Evolutionary conservation across 345 rosid genomes (phyloP).

Genomic region (Tarenaya hassleriana): DNA sequence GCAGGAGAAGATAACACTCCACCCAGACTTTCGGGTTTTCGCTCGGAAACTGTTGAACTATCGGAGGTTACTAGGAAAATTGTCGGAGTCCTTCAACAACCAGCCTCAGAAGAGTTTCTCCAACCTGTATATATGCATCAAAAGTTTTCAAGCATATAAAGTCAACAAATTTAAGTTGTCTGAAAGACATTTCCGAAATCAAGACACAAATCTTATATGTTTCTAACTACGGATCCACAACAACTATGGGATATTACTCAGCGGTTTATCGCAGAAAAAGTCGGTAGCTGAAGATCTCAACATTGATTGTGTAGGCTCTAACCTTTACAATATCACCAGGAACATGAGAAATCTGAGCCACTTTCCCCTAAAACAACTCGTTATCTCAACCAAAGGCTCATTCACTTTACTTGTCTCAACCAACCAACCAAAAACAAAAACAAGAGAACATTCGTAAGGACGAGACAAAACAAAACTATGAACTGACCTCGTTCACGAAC

Average conservation of each 20-base stretch:
- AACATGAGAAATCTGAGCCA: slow-evolving; percentile 43
- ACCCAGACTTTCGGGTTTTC: slow-evolving; percentile 25
- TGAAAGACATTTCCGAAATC: background rate
- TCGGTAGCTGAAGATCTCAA: too few species aligned
- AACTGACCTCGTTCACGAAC: slow-evolving; percentile 80
- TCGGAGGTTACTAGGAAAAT: slow-evolving; percentile 25
- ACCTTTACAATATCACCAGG: slow-evolving; percentile 93
- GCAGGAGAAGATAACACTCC: slow-evolving; percentile 69
- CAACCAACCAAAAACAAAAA: background rate
- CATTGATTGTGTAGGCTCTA: background rate
- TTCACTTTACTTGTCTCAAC: too few species aligned
- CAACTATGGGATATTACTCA: too few species aligned
- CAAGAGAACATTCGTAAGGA: background rate
- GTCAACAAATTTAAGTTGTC: too few species aligned
- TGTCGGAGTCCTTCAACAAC: slow-evolving; percentile 41
- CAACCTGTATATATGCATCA: slow-evolving; percentile 54
- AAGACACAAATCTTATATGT: too few species aligned
- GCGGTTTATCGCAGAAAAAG: too few species aligned
- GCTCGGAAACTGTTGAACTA: slow-evolving; percentile 26
- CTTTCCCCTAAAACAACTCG: slow-evolving; percentile 91
- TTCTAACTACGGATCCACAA: too few species aligned
- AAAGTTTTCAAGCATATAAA: background rate
- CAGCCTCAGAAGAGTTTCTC: slow-evolving; percentile 80
- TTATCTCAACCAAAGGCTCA: too few species aligned
- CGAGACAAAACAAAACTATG: background rate